A percentile compares a stretch with the other conserved stretches of the same genome.
These are phyloP conservation scores for Apiotrichum veenhuisii DNA, from an alignment of 1,284 basidiomycete species.

Conservation along the genomic window DNA sequence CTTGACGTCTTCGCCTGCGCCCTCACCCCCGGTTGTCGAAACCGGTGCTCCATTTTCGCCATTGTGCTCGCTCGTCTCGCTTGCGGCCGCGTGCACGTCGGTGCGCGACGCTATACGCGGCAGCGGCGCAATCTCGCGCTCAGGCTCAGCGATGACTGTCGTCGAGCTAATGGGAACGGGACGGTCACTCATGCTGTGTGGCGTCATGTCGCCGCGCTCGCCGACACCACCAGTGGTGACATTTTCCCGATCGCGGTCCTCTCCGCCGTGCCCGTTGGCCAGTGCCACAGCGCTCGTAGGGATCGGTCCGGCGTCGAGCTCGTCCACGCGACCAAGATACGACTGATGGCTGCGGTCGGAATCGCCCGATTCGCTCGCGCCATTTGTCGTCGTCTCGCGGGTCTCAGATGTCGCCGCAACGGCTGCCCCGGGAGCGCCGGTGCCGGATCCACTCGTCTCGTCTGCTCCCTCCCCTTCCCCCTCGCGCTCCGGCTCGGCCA, in stretches of 20 bases:
- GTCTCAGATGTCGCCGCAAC: neutral
- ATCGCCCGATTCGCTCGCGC: neutral
- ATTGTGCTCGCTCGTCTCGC: neutral
- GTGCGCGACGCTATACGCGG: slow-evolving; percentile 21
- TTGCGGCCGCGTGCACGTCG: neutral
- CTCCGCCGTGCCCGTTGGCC: slow-evolving; percentile 9
- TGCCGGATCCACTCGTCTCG: neutral
- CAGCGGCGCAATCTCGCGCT: slow-evolving; percentile 36
- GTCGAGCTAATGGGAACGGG: slow-evolving; percentile 45
- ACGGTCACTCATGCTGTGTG: slow-evolving; percentile 46
- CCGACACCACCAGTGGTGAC: slow-evolving; percentile 5
- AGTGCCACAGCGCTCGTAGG: neutral
- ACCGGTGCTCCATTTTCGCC: neutral
- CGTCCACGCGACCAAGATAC: slow-evolving; percentile 49
- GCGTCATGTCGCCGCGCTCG: slow-evolving; percentile 39
- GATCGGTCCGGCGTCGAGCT: slow-evolving; percentile 49
- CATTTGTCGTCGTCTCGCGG: neutral
- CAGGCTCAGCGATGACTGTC: slow-evolving; percentile 31
- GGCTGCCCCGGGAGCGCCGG: neutral
- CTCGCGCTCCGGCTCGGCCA: neutral
- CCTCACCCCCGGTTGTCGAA: neutral
- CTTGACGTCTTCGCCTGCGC: neutral
- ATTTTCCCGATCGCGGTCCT: neutral
- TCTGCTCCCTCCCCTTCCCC: neutral
- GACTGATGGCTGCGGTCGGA: slow-evolving; percentile 25